Evolutionary conservation across 352 stramenopile genomes (phyloP).

Genomic region (Phytophthora multivora): DNA sequence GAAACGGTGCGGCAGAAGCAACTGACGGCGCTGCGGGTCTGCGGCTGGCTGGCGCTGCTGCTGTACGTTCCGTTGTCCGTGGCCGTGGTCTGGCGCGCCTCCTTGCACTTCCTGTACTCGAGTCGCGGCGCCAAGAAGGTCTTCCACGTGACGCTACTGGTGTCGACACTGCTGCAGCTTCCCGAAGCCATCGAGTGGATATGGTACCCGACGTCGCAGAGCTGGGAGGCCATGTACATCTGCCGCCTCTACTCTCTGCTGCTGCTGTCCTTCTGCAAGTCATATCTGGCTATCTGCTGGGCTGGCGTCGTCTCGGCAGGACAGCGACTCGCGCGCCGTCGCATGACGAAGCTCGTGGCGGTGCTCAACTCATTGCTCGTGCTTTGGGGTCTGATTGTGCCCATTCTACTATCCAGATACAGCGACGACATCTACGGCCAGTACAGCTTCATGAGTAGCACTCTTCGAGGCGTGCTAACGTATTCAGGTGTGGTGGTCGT

Average conservation of each 20-base stretch:
- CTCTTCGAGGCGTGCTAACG: constrained; percentile 54
- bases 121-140: constrained; percentile 60
- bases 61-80: constrained; percentile 67
- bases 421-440: constrained; percentile 63
- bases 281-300: constrained; percentile 82
- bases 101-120: constrained; percentile 60
- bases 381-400: constrained; percentile 65
- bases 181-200: constrained; percentile 67
- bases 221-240: constrained; percentile 71
- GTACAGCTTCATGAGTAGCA: constrained; percentile 68
- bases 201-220: constrained; percentile 57
- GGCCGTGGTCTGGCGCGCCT: constrained; percentile 67
- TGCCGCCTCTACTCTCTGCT: constrained; percentile 70
- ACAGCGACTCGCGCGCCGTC: constrained; percentile 58
- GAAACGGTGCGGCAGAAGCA: constrained; percentile 36
- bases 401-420: constrained; percentile 51
- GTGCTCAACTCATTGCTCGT: constrained; percentile 58
- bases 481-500: constrained; percentile 65
- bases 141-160: constrained; percentile 78
- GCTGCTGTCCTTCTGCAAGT: constrained; percentile 81
- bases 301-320: constrained; percentile 80
- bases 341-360: constrained; percentile 58
- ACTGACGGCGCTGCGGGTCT: constrained; percentile 53
- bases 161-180: constrained; percentile 67
- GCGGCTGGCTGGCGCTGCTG: constrained; percentile 59